Conservation (phyloP, 495 filamentous ascomycete species). For the Saxispiralis lemnorum region DNA sequence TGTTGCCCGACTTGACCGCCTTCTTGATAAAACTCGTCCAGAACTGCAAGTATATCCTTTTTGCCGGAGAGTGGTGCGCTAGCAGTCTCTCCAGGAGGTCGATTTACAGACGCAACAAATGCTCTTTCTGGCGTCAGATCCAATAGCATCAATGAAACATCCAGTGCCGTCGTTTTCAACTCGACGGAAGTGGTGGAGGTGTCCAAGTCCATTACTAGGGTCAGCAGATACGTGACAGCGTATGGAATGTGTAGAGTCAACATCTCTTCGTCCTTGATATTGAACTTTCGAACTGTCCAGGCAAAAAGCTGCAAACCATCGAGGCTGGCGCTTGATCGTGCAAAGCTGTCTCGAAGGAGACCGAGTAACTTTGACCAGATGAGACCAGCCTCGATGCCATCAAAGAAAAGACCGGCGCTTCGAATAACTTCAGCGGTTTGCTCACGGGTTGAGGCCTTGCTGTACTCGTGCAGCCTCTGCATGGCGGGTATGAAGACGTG, state of each 20-base stretch:
- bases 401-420: slow-evolving; percentile 89
- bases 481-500: slow-evolving; percentile 78
- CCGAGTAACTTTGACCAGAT: slow-evolving; percentile 68
- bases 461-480: slow-evolving; percentile 54
- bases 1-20: neutral
- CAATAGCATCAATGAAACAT: slow-evolving; percentile 27
- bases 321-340: slow-evolving; percentile 27
- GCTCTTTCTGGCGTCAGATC: slow-evolving; percentile 54
- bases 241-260: slow-evolving; percentile 66
- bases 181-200: neutral
- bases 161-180: neutral
- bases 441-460: slow-evolving; percentile 38
- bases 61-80: too few relatives aligned
- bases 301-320: slow-evolving; percentile 52
- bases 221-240: slow-evolving; percentile 46
- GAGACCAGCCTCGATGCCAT: slow-evolving; percentile 82
- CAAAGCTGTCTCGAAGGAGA: slow-evolving; percentile 31
- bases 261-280: slow-evolving; percentile 94
- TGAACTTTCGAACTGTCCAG: slow-evolving; percentile 78
- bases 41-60: neutral
- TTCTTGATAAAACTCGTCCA: neutral
- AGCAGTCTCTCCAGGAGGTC: too few relatives aligned
- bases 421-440: slow-evolving; percentile 74
- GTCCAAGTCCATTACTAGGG: neutral
- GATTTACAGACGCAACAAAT: slow-evolving; percentile 24